phyloP scores from a whole-genome alignment of 2,329 filamentous ascomycete species.

The Trichoderma sp. region DNA sequence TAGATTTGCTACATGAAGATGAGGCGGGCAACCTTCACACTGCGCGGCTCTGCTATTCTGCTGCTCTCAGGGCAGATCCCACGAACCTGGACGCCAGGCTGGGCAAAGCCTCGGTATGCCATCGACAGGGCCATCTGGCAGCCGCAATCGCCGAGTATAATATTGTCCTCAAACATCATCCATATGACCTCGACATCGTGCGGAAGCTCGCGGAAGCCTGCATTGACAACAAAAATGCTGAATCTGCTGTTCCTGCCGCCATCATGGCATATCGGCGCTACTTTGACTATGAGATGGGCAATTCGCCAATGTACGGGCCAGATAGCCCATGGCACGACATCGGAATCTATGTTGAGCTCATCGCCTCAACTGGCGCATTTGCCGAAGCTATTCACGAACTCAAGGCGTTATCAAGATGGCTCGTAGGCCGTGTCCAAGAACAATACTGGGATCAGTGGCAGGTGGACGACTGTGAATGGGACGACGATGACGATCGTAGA shows the following conservation, averaged over 20 bases:
- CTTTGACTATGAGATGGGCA: slow-evolving; percentile 48
- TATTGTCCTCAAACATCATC: slow-evolving; percentile 55
- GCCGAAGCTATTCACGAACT: slow-evolving; percentile 69
- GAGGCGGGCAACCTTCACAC: slow-evolving; percentile 55
- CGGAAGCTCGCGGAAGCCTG: slow-evolving; percentile 61
- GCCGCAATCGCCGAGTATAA: slow-evolving; percentile 62
- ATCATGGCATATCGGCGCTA: slow-evolving; percentile 54
- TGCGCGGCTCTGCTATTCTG: slow-evolving; percentile 62
- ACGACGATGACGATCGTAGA: slow-evolving; percentile 72
- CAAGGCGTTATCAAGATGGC: slow-evolving; percentile 77
- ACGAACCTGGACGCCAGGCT: slow-evolving; percentile 61
- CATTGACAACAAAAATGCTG: slow-evolving; percentile 55
- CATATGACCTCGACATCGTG: slow-evolving; percentile 59
- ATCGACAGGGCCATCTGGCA: slow-evolving; percentile 58
- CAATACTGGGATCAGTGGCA: slow-evolving; percentile 73
- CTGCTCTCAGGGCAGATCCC: slow-evolving; percentile 61
- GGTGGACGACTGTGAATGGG: slow-evolving; percentile 88
- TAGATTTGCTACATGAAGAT: slow-evolving; percentile 54
- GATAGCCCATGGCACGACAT: slow-evolving; percentile 76
- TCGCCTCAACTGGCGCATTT: slow-evolving; percentile 66
- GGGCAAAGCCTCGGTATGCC: slow-evolving; percentile 62
- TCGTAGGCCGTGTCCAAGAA: slow-evolving; percentile 76
- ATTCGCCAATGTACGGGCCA: slow-evolving; percentile 40
- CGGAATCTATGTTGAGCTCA: slow-evolving; percentile 82
- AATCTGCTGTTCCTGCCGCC: slow-evolving; percentile 45